Conservation (phyloP, 345 rosid species). For the Euphorbia tirucalli region DNA sequence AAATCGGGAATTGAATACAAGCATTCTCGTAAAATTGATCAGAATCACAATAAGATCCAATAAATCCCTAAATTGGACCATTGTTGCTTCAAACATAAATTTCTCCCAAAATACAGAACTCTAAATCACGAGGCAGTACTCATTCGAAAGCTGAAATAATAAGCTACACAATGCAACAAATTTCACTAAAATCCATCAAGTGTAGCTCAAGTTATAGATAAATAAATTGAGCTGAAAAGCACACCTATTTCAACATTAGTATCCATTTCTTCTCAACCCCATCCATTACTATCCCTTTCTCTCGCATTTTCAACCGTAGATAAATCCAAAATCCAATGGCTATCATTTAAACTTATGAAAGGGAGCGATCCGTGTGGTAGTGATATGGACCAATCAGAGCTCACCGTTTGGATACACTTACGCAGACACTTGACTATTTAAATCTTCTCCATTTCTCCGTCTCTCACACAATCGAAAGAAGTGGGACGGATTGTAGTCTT, state of each 20-base stretch:
- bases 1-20: background rate
- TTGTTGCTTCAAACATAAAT: constrained; percentile 33
- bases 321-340: constrained; percentile 50
- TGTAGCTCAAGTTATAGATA: constrained; percentile 26
- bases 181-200: constrained; percentile 14
- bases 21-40: constrained; percentile 26
- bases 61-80: constrained; percentile 56
- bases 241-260: constrained; percentile 47
- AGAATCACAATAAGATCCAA: constrained; percentile 46
- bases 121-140: background rate
- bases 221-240: constrained; percentile 54
- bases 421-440: constrained; percentile 48
- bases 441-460: constrained; percentile 30
- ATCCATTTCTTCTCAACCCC: constrained; percentile 9
- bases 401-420: constrained; percentile 37
- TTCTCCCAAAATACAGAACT: constrained; percentile 17
- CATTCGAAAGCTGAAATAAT: constrained; percentile 49
- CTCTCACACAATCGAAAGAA: constrained; percentile 4
- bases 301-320: constrained; percentile 40
- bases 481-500: background rate
- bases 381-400: constrained; percentile 46
- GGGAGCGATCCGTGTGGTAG: constrained; percentile 46
- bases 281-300: constrained; percentile 20
- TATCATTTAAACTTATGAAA: constrained; percentile 46
- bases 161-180: constrained; percentile 29